Evolutionary conservation across 1,139 yeast genomes (phyloP).

Genomic region (Pichia sp.): DNA sequence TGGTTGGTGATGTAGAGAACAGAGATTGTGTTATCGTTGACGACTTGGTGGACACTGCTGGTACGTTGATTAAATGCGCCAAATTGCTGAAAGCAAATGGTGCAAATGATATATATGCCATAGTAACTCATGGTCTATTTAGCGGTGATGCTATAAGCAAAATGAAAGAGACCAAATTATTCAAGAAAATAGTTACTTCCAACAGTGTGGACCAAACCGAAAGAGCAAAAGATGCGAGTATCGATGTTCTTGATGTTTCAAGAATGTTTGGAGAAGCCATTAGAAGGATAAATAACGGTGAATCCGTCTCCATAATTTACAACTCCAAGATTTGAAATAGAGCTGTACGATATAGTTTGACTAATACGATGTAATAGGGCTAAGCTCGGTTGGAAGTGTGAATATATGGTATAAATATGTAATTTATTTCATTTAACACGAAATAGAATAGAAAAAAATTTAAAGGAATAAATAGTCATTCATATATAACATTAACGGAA

Average conservation of each 20-base stretch:
- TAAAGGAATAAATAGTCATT: neutral
- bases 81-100: constrained; percentile 89
- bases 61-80: constrained; percentile 89
- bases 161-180: constrained; percentile 54
- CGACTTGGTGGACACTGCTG: constrained; percentile 91
- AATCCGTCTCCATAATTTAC: constrained; percentile 87
- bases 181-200: constrained; percentile 87
- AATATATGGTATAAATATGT: neutral
- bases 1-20: constrained; percentile 87
- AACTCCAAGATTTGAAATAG: constrained; percentile 67
- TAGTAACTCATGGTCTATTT: constrained; percentile 89
- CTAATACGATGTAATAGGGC: neutral
- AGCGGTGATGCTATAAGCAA: constrained; percentile 86
- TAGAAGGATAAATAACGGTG: constrained; percentile 95
- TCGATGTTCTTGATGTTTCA: constrained; percentile 85
- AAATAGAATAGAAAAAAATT: neutral
- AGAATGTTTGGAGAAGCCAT: constrained; percentile 90
- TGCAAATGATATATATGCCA: constrained; percentile 77
- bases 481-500: neutral
- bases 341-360: no score
- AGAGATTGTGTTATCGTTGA: constrained; percentile 84
- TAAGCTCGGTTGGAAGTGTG: neutral
- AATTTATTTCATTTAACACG: neutral
- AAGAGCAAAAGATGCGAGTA: constrained; percentile 50
- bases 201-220: constrained; percentile 81